Conservation (phyloP, 768 basidiomycete genomes). For the Lactarius hengduanensis region DNA sequence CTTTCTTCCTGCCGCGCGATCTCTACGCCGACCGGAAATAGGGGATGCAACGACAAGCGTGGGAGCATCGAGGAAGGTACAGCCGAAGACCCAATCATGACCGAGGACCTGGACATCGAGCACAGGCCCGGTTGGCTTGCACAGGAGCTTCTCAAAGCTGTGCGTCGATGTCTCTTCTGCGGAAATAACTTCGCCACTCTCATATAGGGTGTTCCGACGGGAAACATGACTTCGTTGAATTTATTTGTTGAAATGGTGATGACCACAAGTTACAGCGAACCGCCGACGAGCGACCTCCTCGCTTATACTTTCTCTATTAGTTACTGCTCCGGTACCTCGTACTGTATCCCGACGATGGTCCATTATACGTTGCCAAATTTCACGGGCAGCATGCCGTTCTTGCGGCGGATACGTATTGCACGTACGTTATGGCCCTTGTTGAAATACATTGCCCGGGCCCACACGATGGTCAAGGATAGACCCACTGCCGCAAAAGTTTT, state of each 20-base stretch:
- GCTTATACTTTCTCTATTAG: neutral
- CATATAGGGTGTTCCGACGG: constrained; percentile 33
- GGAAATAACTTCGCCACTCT: constrained; percentile 62
- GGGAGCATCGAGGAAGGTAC: neutral
- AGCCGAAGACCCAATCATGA: neutral
- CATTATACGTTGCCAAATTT: neutral
- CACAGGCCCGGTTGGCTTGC: constrained; percentile 57
- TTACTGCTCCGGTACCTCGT: neutral
- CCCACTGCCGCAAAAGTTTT: neutral
- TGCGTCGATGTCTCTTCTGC: constrained; percentile 68
- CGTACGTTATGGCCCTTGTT: neutral
- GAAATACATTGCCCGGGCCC: neutral
- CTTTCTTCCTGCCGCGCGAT: constrained; percentile 49
- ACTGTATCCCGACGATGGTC: neutral
- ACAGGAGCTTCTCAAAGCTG: constrained; percentile 61
- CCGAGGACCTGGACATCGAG: neutral
- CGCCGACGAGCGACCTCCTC: neutral
- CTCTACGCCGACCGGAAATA: constrained; percentile 1
- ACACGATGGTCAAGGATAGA: neutral
- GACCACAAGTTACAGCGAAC: neutral
- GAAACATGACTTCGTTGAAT: neutral
- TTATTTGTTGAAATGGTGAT: neutral
- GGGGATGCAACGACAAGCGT: neutral
- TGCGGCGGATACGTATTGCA: neutral
- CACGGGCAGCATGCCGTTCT: neutral